phyloP scores from a whole-genome alignment of 1,284 basidiomycete species.

The Vanrija pseudolonga region DNA sequence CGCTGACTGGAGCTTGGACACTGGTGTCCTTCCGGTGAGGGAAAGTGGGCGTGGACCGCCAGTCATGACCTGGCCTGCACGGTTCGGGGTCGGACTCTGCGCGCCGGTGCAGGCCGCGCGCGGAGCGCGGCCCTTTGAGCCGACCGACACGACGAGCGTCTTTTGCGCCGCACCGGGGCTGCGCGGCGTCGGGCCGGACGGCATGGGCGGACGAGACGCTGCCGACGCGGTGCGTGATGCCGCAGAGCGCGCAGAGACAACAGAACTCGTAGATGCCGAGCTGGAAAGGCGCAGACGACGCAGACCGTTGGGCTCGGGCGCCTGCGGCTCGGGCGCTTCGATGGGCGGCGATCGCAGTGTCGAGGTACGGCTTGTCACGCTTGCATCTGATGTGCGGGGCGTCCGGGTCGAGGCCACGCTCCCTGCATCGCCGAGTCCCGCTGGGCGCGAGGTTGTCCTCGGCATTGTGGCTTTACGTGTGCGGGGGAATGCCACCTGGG shows the following conservation, averaged over 20 bases:
- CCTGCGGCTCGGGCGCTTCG: conserved; percentile 3
- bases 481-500: conserved; percentile 10
- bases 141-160: conserved; percentile 23
- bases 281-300: conserved; percentile 30
- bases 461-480: conserved; percentile 10
- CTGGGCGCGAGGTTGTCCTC: conserved; percentile 18
- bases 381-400: not conserved
- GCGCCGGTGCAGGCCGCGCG: conserved; percentile 2
- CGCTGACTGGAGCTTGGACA: not conserved
- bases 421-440: conserved; percentile 14
- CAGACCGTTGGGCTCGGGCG: conserved; percentile 26
- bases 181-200: conserved; percentile 22
- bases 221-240: conserved; percentile 1
- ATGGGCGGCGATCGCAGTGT: not conserved
- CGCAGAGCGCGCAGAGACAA: conserved; percentile 5
- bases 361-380: not conserved
- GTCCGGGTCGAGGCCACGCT: not conserved
- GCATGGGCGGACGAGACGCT: not conserved
- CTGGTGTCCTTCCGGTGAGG: conserved; percentile 28
- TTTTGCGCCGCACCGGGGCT: conserved; percentile 31
- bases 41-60: conserved; percentile 26
- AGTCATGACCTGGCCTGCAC: conserved; percentile 14
- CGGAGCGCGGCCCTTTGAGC: conserved; percentile 4
- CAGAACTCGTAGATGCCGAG: conserved; percentile 28
- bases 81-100: conserved; percentile 19